Percentiles rank a stretch among this genome's conserved stretches.
Conservation (phyloP, 176 grass and related monocot species). For the Neostapfia colusana region DNA sequence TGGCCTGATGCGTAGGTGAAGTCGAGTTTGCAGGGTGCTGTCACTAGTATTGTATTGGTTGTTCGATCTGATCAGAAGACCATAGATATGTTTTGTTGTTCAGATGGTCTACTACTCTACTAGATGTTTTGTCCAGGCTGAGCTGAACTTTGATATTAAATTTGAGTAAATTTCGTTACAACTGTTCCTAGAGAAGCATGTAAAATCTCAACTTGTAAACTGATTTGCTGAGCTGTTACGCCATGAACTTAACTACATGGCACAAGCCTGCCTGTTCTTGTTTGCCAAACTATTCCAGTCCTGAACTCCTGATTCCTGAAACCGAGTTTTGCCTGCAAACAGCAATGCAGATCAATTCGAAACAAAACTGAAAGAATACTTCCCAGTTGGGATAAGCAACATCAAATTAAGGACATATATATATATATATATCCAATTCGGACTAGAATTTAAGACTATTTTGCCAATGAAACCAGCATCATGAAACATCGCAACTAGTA, state of each 20-base stretch:
- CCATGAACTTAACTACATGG: neutral
- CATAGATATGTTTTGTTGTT: neutral
- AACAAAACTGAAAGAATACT: conserved; percentile 4
- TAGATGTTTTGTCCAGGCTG: conserved; percentile 14
- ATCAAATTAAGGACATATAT: neutral
- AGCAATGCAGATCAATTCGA: neutral
- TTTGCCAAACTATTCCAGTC: neutral
- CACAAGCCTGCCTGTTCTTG: neutral
- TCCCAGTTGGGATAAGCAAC: neutral
- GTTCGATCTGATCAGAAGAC: conserved; percentile 41
- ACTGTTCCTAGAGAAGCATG: neutral
- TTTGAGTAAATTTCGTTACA: neutral
- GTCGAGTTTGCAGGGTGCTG: conserved; percentile 9
- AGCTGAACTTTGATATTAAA: conserved; percentile 38
- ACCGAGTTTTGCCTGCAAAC: neutral
- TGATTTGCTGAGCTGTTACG: conserved; percentile 4
- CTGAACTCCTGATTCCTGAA: neutral
- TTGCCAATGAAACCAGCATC: neutral
- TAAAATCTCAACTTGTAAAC: conserved; percentile 17
- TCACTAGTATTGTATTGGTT: conserved; percentile 23
- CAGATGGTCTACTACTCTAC: no score
- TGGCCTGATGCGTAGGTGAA: conserved; percentile 33
- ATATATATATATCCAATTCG: neutral
- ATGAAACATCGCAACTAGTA: neutral
- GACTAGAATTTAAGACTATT: conserved; percentile 2